Evolutionary conservation across 148 eudicot genomes (phyloP).

Genomic region (Oxyria digyna): DNA sequence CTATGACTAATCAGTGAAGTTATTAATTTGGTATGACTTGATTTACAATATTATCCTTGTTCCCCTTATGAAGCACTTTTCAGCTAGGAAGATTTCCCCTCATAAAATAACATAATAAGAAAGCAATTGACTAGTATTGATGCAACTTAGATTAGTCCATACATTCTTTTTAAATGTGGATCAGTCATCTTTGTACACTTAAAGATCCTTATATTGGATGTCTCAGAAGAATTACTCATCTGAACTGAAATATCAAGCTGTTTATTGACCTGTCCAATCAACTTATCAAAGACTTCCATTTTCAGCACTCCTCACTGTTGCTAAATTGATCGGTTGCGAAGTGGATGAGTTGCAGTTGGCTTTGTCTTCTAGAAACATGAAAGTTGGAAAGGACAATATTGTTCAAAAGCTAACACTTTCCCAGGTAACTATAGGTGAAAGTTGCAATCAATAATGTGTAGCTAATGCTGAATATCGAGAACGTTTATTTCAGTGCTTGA

Average conservation of each 20-base stretch:
- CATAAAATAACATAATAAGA: background rate
- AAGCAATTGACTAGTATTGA: background rate
- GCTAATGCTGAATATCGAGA: background rate
- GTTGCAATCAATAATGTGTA: background rate
- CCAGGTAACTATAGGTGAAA: slow-evolving; percentile 34
- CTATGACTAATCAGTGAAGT: background rate
- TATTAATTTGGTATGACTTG: background rate
- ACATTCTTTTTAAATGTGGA: background rate
- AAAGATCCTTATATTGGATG: background rate
- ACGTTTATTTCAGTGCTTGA: background rate
- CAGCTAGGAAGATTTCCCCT: background rate
- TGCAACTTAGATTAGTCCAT: background rate
- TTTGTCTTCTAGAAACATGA: slow-evolving; percentile 75
- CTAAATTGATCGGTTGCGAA: slow-evolving; percentile 62
- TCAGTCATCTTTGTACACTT: background rate
- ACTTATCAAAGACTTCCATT: slow-evolving; percentile 5
- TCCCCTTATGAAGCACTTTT: background rate
- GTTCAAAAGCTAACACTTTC: slow-evolving; percentile 66
- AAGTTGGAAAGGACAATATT: slow-evolving; percentile 60
- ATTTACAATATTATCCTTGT: background rate
- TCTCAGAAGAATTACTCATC: background rate
- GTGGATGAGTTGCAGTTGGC: slow-evolving; percentile 47
- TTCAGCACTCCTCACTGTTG: slow-evolving; percentile 68
- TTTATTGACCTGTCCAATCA: background rate
- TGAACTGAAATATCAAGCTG: background rate